A percentile compares a stretch with the other conserved stretches of the same genome.
These are phyloP conservation scores for Apiotrichum veenhuisii DNA, from an alignment of 1,284 basidiomycete species.

Conservation along the genomic window DNA sequence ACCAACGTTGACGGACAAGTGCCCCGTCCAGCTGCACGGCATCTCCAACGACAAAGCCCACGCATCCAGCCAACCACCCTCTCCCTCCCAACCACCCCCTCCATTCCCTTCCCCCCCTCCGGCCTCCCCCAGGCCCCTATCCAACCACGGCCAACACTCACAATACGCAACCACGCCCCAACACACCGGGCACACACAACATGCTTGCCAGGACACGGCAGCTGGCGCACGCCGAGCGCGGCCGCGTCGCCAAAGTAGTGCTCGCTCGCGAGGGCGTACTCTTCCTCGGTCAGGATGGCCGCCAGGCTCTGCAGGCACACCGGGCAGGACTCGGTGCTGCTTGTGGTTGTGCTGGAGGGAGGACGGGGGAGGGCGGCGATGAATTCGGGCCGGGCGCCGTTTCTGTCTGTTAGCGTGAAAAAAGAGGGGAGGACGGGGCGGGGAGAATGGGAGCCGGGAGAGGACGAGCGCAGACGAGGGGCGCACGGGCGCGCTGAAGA, in stretches of 20 bases:
- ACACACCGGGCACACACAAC: slow-evolving; percentile 23
- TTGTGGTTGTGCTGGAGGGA: neutral
- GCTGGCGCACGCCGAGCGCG: slow-evolving; percentile 17
- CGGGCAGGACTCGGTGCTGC: slow-evolving; percentile 10
- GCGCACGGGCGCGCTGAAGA: too few species aligned
- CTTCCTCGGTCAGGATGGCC: slow-evolving; percentile 23
- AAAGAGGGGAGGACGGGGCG: too few species aligned
- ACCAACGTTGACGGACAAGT: too few species aligned
- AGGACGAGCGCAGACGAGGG: too few species aligned
- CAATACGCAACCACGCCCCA: slow-evolving; percentile 15
- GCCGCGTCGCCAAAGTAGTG: slow-evolving; percentile 14
- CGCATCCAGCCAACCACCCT: too few species aligned
- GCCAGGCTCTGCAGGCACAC: slow-evolving; percentile 21
- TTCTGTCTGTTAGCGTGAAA: neutral
- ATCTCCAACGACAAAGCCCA: too few species aligned
- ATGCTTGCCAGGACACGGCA: slow-evolving; percentile 17
- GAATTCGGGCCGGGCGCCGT: slow-evolving; percentile 15
- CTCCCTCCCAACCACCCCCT: too few species aligned
- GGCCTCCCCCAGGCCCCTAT: neutral
- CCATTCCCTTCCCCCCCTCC: too few species aligned
- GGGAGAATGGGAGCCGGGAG: too few species aligned
- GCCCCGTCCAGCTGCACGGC: too few species aligned
- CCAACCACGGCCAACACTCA: slow-evolving; percentile 2
- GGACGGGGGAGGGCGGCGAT: slow-evolving; percentile 18
- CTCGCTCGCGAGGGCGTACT: slow-evolving; percentile 25